Conservation (phyloP, 75 land plant genomes). For the Cryptomeria japonica region DNA sequence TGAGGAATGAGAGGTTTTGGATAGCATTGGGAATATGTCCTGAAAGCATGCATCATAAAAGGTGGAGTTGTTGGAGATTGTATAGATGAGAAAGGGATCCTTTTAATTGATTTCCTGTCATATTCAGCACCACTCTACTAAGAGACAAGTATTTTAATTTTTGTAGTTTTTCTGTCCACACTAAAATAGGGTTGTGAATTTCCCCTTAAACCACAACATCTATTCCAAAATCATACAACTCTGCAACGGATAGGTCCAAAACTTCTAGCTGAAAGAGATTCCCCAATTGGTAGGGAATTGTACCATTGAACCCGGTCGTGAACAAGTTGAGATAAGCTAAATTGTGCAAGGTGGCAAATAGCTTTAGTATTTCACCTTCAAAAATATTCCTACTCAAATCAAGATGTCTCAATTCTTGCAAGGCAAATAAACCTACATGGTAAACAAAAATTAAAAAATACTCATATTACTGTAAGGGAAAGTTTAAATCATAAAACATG, state of each 20-base stretch:
- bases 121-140: neutral
- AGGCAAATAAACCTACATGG: too few relatives aligned
- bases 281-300: too few relatives aligned
- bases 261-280: neutral
- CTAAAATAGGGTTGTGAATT: neutral
- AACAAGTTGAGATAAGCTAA: too few relatives aligned
- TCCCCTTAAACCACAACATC: neutral
- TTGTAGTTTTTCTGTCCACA: neutral
- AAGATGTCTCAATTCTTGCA: too few relatives aligned
- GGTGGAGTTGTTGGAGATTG: neutral
- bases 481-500: too few relatives aligned
- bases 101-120: neutral
- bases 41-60: neutral
- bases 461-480: too few relatives aligned
- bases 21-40: neutral
- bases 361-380: too few relatives aligned
- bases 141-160: neutral
- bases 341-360: too few relatives aligned
- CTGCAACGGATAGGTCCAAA: neutral
- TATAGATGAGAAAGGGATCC: neutral
- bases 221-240: too few relatives aligned
- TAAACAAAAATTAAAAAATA: too few relatives aligned
- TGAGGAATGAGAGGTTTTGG: neutral
- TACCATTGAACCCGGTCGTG: too few relatives aligned
- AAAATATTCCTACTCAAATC: too few relatives aligned